Conservation (phyloP, 2,329 filamentous ascomycete species). For the Alternaria sp. region DNA sequence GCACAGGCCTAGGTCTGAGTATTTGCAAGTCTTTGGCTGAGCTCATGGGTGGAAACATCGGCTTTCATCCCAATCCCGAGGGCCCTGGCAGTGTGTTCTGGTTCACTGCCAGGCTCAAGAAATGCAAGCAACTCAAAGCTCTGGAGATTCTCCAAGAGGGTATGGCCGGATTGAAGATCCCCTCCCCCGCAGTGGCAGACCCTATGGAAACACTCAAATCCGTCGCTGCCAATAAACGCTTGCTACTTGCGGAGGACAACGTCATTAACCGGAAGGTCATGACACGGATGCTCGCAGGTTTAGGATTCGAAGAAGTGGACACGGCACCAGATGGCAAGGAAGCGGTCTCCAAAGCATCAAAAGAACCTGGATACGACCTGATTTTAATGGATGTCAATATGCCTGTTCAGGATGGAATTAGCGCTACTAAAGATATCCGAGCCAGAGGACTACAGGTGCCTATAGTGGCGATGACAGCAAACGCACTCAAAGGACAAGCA, state of each 20-base stretch:
- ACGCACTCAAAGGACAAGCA: constrained; percentile 64
- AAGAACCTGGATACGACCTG: constrained; percentile 33
- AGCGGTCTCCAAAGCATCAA: constrained; percentile 48
- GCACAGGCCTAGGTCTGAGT: constrained; percentile 65
- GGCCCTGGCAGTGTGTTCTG: constrained; percentile 61
- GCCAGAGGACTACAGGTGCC: constrained; percentile 43
- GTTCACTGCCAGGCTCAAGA: constrained; percentile 56
- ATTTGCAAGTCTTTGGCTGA: constrained; percentile 66
- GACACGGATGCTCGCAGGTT: constrained; percentile 56
- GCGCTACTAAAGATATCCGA: constrained; percentile 40
- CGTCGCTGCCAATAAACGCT: constrained; percentile 33
- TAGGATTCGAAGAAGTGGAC: constrained; percentile 46
- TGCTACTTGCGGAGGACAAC: constrained; percentile 60
- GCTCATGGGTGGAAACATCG: constrained; percentile 64
- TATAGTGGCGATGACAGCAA: constrained; percentile 65
- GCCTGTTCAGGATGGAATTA: constrained; percentile 46
- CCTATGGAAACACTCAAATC: constrained; percentile 35
- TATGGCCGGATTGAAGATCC: constrained; percentile 18
- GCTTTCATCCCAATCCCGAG: constrained; percentile 58
- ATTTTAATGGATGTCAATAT: constrained; percentile 52
- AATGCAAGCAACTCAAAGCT: constrained; percentile 34
- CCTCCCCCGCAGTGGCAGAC: constrained; percentile 18
- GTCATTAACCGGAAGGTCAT: constrained; percentile 59
- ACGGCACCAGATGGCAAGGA: constrained; percentile 55
- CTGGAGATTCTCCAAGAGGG: constrained; percentile 27